phyloP scores from a whole-genome alignment of 805 yeast species.

The Cyberlindnera mycetangii region DNA sequence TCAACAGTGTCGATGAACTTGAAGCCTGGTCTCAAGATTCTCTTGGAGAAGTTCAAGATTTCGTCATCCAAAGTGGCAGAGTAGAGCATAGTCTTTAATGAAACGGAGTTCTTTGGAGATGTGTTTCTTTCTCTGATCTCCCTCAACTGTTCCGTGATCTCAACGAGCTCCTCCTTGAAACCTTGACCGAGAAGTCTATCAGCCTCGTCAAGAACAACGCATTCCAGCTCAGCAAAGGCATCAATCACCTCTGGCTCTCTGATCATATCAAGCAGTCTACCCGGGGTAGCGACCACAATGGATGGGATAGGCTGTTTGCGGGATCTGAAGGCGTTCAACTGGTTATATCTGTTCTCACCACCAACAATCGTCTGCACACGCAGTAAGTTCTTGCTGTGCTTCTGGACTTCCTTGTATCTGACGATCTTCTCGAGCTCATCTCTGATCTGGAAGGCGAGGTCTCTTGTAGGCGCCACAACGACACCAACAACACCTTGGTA shows the following conservation, averaged over 20 bases:
- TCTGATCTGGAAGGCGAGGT: constrained; percentile 79
- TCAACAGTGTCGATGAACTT: constrained; percentile 72
- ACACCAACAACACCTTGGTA: constrained; percentile 51
- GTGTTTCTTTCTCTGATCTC: constrained; percentile 28
- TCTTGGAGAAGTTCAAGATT: constrained; percentile 63
- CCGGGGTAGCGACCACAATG: constrained; percentile 86
- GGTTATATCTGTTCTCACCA: constrained; percentile 47
- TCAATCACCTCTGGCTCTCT: constrained; percentile 41
- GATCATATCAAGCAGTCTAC: constrained; percentile 68
- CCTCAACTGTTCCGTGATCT: constrained; percentile 50
- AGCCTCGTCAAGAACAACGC: constrained; percentile 86
- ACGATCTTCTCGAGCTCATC: constrained; percentile 55
- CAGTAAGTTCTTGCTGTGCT: constrained; percentile 28
- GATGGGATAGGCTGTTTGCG: constrained; percentile 40
- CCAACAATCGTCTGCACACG: constrained; percentile 62
- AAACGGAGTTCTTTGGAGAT: constrained; percentile 30
- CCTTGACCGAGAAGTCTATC: constrained; percentile 83
- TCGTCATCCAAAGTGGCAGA: constrained; percentile 82
- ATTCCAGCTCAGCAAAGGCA: constrained; percentile 50
- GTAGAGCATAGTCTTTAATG: constrained; percentile 68
- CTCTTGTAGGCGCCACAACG: constrained; percentile 87
- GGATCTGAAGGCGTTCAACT: constrained; percentile 31
- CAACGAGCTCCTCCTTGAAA: constrained; percentile 62
- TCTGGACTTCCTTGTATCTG: constrained; percentile 24
- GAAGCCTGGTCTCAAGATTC: constrained; percentile 53